Base-by-base conservation (phyloP, 2,329 filamentous ascomycete genomes). In the Exophiala viscosa region DNA sequence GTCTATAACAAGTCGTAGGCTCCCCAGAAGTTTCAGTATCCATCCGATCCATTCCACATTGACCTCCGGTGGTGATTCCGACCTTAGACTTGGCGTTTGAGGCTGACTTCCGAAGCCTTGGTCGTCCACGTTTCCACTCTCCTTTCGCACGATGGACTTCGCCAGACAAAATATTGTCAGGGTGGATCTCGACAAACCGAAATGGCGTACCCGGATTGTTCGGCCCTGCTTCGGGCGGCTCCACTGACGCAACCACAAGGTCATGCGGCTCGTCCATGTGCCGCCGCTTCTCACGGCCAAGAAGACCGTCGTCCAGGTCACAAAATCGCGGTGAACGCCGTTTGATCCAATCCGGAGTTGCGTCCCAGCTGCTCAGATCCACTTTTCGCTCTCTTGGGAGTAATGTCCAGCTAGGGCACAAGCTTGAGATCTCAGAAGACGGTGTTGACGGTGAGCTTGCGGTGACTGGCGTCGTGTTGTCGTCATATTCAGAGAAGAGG, bases 281-380 rank as follows among this genome's bases (percentile, higher is more conserved):
- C 17, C 40, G 18, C 13, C 5, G 17, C 18, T 31, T 42, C 14
- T 42, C 28, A 18, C 28, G 18, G 20, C 17, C 14, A 23, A n/a
- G 7, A 42, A 23, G 17, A 42, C 2, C 14, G 2, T 42, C 20
- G n/a, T 18, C n/a, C 17, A 18, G 28, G 9, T 42, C 40, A 9
- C 3, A 42, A 7, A 23, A n/a, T 14, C 18, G 40, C 14, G n/a
- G 18, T 14, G 40, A 42, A 23, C 17, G 28, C 9, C 28, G 17
- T 13, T 28, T 42, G 8, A 42, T 23, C 40, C 40, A 42, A n/a
- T 42, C 40, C 20, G 40, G 40, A 3, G 40, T 42, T n/a, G 40
- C 40, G 14, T 42, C 40, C 40, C 40, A 42, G 40, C 40, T 42
- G 40, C 40, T 42, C 18, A 42, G 11, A 31, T 42, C 40, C 20